phyloP scores from a whole-genome alignment of 805 yeast species.

The Yarrowia divulgata region DNA sequence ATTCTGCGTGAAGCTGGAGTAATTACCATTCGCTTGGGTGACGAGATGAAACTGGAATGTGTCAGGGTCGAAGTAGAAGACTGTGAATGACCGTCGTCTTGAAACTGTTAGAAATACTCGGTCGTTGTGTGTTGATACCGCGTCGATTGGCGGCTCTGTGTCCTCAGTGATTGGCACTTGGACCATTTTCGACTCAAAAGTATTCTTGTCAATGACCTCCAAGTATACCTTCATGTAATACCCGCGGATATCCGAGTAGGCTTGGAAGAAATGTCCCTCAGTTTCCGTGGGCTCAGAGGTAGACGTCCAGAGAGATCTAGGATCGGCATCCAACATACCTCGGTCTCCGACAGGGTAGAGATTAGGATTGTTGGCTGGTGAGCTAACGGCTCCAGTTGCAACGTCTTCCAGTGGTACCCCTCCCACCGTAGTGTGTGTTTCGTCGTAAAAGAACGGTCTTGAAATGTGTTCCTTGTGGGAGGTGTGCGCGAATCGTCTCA shows the following conservation, averaged over 20 bases:
- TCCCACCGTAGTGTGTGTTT: background rate
- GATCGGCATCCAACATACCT: background rate
- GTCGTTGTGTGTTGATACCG: conserved; percentile 3
- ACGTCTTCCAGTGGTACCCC: background rate
- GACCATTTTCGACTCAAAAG: background rate
- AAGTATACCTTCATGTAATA: background rate
- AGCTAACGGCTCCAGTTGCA: no score
- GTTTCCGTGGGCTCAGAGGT: conserved; percentile 8
- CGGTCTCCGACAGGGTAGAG: no score
- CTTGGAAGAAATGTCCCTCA: background rate
- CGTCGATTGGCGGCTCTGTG: background rate
- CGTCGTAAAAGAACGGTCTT: conserved; percentile 17
- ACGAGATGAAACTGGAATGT: background rate
- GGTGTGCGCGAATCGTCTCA: conserved; percentile 7
- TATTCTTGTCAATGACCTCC: background rate
- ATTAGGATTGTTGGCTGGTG: no score
- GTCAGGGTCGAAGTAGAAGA: conserved; percentile 1
- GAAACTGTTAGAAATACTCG: background rate
- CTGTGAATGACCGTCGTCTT: background rate
- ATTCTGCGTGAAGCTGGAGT: background rate
- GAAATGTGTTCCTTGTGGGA: background rate
- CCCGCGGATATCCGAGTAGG: background rate
- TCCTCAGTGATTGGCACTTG: conserved; percentile 1
- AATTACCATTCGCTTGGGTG: background rate
- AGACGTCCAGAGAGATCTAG: background rate